These are phyloP conservation scores for Hortaea werneckii DNA, from an alignment of 2,329 filamentous ascomycete genomes.

Conservation along the genomic window DNA sequence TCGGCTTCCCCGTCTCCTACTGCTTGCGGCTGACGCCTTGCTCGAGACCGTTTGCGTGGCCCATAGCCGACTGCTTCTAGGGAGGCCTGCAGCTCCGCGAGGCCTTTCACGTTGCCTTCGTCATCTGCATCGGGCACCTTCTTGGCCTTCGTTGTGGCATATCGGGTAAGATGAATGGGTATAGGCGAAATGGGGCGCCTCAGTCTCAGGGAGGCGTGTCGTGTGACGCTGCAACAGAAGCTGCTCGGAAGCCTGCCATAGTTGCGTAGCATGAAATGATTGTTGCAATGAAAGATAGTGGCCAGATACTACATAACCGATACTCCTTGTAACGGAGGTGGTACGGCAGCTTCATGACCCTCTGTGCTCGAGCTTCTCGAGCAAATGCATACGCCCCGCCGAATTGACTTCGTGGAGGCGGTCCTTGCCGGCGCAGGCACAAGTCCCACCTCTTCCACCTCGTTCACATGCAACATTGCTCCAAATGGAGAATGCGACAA, in stretches of 20 bases:
- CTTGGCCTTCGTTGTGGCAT: neutral
- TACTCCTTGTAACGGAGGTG: too few relatives aligned
- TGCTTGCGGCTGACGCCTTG: too few relatives aligned
- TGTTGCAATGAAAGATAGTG: neutral
- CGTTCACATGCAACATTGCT: neutral
- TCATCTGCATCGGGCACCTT: neutral
- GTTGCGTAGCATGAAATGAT: slow-evolving; percentile 5
- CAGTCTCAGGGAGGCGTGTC: too few relatives aligned
- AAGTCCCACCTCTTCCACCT: neutral
- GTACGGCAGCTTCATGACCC: too few relatives aligned
- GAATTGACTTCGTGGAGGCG: too few relatives aligned
- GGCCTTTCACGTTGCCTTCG: neutral
- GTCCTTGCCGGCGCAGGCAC: slow-evolving; percentile 3
- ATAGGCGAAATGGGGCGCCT: too few relatives aligned
- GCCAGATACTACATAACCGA: neutral
- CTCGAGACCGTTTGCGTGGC: neutral
- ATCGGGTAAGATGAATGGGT: too few relatives aligned
- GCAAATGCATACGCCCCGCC: too few relatives aligned
- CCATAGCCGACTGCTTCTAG: neutral
- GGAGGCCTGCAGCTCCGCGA: slow-evolving; percentile 1
- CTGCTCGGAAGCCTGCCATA: slow-evolving; percentile 4
- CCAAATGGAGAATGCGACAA: too few relatives aligned
- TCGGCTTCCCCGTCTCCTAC: too few relatives aligned
- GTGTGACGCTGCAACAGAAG: too few relatives aligned
- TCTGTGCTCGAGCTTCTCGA: too few relatives aligned